Evolutionary conservation across 345 rosid genomes (phyloP).

Genomic region (Salix brachista): DNA sequence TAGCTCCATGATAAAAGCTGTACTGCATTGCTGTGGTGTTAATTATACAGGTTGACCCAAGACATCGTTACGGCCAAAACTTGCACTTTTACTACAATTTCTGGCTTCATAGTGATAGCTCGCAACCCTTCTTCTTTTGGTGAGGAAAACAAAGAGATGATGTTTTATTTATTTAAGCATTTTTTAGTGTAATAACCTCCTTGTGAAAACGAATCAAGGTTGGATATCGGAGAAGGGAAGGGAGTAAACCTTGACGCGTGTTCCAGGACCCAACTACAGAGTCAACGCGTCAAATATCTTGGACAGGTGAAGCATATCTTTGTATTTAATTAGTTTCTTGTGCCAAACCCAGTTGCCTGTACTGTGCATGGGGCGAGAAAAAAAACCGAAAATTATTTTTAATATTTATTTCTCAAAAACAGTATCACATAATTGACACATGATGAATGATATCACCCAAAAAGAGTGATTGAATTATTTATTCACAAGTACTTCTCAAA

Average conservation of each 20-base stretch:
- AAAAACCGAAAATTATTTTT: too few species aligned
- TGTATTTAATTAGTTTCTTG: not conserved
- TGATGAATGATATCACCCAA: too few species aligned
- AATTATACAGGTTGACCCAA: slow-evolving; percentile 58
- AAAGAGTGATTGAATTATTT: too few species aligned
- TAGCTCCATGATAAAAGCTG: not conserved
- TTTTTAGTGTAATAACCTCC: not conserved
- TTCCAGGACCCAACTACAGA: slow-evolving; percentile 46
- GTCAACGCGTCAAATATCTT: slow-evolving; percentile 69
- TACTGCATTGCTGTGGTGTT: not conserved
- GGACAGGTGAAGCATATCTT: slow-evolving; percentile 51
- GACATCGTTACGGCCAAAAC: slow-evolving; percentile 71
- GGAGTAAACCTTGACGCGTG: slow-evolving; percentile 52
- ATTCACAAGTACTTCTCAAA: too few species aligned
- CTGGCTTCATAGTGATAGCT: slow-evolving; percentile 56
- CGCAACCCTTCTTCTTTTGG: slow-evolving; percentile 78
- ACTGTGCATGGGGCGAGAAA: too few species aligned
- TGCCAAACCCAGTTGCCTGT: too few species aligned
- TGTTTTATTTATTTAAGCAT: not conserved
- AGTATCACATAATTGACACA: too few species aligned
- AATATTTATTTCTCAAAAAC: too few species aligned
- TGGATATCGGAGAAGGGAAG: slow-evolving; percentile 80
- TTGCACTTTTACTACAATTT: slow-evolving; percentile 54
- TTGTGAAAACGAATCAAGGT: slow-evolving; percentile 34
- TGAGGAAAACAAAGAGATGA: slow-evolving; percentile 15